phyloP scores from a whole-genome alignment of 2,329 filamentous ascomycete genomes.

The Aureobasidium pullulans region DNA sequence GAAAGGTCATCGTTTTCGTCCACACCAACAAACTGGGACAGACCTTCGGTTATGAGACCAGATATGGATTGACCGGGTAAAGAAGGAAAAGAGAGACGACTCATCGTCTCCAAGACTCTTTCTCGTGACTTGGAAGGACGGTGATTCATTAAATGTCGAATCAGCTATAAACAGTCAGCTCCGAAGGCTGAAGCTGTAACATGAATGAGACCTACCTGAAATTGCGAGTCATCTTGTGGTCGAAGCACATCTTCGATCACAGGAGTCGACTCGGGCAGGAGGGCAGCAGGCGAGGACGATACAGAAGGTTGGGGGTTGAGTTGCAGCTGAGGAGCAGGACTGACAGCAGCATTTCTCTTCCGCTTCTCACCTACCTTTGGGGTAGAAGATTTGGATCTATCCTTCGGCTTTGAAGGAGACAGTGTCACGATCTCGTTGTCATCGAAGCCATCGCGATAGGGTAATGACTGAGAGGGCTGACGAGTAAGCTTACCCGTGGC shows the following conservation, averaged over 20 bases:
- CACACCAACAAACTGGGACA: slow-evolving; percentile 49
- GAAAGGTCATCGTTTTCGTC: slow-evolving; percentile 49
- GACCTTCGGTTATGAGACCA: slow-evolving; percentile 58
- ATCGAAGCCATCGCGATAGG: slow-evolving; percentile 69
- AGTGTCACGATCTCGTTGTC: slow-evolving; percentile 52
- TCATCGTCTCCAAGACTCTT: slow-evolving; percentile 60
- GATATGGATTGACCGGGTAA: slow-evolving; percentile 55
- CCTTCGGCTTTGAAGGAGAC: slow-evolving; percentile 46
- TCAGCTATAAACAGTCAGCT: slow-evolving; percentile 16
- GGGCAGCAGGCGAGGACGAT: not conserved
- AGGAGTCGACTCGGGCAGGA: not conserved
- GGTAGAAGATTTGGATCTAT: slow-evolving; percentile 44
- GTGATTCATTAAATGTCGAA: slow-evolving; percentile 60
- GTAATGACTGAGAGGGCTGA: slow-evolving; percentile 54
- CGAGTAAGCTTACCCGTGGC: slow-evolving; percentile 30
- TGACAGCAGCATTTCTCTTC: slow-evolving; percentile 58
- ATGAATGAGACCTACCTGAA: slow-evolving; percentile 7
- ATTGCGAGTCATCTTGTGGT: not conserved
- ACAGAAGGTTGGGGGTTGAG: slow-evolving; percentile 16
- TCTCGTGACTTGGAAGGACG: slow-evolving; percentile 48
- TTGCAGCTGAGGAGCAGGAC: slow-evolving; percentile 50
- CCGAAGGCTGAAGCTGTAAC: not conserved
- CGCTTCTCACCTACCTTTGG: slow-evolving; percentile 61
- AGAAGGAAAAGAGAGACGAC: slow-evolving; percentile 58
- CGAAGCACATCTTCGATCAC: not conserved